Evolutionary conservation across 2,329 filamentous ascomycete species (phyloP).

Genomic region (Fusarium zealandicum): DNA sequence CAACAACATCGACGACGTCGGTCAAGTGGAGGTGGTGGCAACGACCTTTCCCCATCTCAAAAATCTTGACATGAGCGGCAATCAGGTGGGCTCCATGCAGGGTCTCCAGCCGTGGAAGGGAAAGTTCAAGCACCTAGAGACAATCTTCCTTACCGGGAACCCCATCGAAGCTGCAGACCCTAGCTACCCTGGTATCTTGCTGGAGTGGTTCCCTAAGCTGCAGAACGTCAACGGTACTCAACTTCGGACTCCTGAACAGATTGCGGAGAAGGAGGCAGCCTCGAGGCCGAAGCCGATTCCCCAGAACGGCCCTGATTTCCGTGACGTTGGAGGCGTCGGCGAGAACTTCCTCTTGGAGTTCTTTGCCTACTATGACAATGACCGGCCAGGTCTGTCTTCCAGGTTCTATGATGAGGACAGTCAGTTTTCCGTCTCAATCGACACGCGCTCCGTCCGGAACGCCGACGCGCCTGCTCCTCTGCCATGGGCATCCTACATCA

Average conservation of each 20-base stretch:
- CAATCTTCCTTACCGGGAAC: conserved; percentile 80
- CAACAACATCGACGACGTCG: conserved; percentile 78
- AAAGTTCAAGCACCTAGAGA: conserved; percentile 80
- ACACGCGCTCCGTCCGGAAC: conserved; percentile 63
- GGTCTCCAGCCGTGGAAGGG: conserved; percentile 78
- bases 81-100: conserved; percentile 74
- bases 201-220: conserved; percentile 84
- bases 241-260: conserved; percentile 75
- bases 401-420: conserved; percentile 80
- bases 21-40: conserved; percentile 76
- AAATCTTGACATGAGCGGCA: conserved; percentile 88
- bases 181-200: conserved; percentile 71
- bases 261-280: conserved; percentile 61
- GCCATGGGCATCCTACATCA: conserved; percentile 78
- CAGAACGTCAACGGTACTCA: conserved; percentile 77
- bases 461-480: conserved; percentile 53
- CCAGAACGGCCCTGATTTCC: conserved; percentile 71
- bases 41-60: conserved; percentile 84
- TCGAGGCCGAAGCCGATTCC: conserved; percentile 65
- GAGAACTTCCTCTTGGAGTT: conserved; percentile 79
- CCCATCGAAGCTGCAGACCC: conserved; percentile 70
- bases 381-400: conserved; percentile 68
- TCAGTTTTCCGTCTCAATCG: conserved; percentile 78
- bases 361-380: conserved; percentile 75
- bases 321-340: conserved; percentile 76